phyloP scores from a whole-genome alignment of 495 filamentous ascomycete genomes.

The Glonium stellatum region DNA sequence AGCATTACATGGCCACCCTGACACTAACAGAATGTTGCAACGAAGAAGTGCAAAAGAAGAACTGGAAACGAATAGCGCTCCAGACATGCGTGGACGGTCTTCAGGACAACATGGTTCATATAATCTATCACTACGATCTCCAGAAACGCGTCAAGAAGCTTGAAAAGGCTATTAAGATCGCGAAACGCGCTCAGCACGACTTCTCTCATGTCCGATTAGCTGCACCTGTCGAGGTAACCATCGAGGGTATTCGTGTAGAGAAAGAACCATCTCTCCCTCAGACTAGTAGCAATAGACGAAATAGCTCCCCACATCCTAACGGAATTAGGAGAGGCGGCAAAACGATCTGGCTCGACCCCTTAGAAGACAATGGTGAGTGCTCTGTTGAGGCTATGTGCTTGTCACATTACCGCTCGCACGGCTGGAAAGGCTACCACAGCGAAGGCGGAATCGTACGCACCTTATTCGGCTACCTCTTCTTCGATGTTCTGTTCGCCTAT shows the following conservation, averaged over 20 bases:
- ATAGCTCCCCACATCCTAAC: conserved; percentile 22
- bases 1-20: conserved; percentile 79
- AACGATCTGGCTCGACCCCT: conserved; percentile 75
- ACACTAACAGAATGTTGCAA: conserved; percentile 45
- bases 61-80: conserved; percentile 74
- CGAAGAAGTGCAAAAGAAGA: conserved; percentile 63
- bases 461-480: conserved; percentile 86
- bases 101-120: conserved; percentile 77
- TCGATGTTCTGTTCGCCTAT: conserved; percentile 87
- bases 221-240: conserved; percentile 64
- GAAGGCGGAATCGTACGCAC: conserved; percentile 89
- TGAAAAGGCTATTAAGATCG: conserved; percentile 75
- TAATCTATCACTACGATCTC: conserved; percentile 89
- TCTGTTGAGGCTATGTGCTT: conserved; percentile 90
- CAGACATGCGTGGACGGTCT: conserved; percentile 82
- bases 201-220: conserved; percentile 76
- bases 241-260: conserved; percentile 71
- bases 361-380: conserved; percentile 61
- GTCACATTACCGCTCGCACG: conserved; percentile 69
- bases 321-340: conserved; percentile 50
- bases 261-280: conserved; percentile 28
- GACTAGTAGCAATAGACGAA: neutral
- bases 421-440: conserved; percentile 90
- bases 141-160: conserved; percentile 89
- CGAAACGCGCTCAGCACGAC: conserved; percentile 82